Base-by-base conservation (phyloP, 805 yeast species). In the Debaryomyces hansenii region DNA sequence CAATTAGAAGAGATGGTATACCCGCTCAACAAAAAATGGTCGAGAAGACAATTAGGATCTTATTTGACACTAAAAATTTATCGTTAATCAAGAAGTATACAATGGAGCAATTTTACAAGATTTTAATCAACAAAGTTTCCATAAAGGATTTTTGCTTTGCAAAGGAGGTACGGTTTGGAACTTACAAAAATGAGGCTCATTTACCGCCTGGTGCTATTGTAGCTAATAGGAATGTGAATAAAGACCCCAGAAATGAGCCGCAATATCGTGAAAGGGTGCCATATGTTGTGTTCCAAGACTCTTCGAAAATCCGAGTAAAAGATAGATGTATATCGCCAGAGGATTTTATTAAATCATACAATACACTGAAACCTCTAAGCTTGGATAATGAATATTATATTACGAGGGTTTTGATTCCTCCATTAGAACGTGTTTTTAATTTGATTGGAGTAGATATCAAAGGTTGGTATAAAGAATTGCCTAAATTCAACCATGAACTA, bases 141-240 rank as follows among this genome's bases (percentile, higher is more conserved):
- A 69, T 90, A 11, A 85, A 84, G 50, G 97, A 94, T 61, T 90
- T 90, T 59, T 85, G 96, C 57, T 94, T 94, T 70, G 91, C 96
- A 2, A 88, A 87, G 58, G 96, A 87, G 55, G 97, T 94, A 3
- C 77, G 85, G 46, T 69, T 90, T 39, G 98, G 98, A 0, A 75
- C 85, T 0, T 94, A 94, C 62, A 87, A 87, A 59, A 83, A 80
- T 51, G 86, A 81, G 28, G 70, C 73, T 11, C 76, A 82, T 42
- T 77, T 90, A 2, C 99, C 99, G 0, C 94, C 98, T 0, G 98
- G 98, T 0, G 98, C 99, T 0, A 74, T 83, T 11, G 76, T 94
- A 1, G 85, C 94, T n/a, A 75, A 78, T 50, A 77, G 78, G 51
- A 77, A 75, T 48, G 78, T 82, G 63, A 76, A 75, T 27, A 62